Percentiles rank a stretch among this genome's conserved stretches.
These are phyloP conservation scores for Stagonosporopsis cucurbitacearum DNA, from an alignment of 2,329 filamentous ascomycete species.

Conservation along the genomic window DNA sequence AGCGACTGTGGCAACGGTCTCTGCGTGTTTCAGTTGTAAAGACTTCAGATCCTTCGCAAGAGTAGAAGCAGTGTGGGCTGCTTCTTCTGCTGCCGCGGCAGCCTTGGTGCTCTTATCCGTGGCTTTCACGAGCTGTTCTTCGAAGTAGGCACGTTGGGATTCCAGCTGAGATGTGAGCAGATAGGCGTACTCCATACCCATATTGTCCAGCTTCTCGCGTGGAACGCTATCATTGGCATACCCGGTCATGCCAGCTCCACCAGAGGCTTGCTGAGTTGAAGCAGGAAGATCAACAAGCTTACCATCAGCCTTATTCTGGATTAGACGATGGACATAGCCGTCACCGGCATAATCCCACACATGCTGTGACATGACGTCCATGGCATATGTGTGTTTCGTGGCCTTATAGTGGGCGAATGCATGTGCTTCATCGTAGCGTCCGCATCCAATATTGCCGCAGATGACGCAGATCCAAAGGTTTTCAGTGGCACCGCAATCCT, in stretches of 20 bases:
- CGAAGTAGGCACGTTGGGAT: slow-evolving; percentile 90
- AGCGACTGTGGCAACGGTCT: slow-evolving; percentile 64
- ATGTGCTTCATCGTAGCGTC: slow-evolving; percentile 91
- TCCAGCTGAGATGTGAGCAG: slow-evolving; percentile 92
- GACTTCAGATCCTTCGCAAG: slow-evolving; percentile 58
- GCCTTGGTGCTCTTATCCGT: slow-evolving; percentile 87
- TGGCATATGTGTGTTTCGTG: slow-evolving; percentile 86
- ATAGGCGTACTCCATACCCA: slow-evolving; percentile 93
- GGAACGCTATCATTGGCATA: slow-evolving; percentile 71
- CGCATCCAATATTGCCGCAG: slow-evolving; percentile 90
- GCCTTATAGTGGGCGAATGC: slow-evolving; percentile 93
- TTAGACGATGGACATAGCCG: slow-evolving; percentile 93
- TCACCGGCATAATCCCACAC: slow-evolving; percentile 98
- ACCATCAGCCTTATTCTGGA: slow-evolving; percentile 90
- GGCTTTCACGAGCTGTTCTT: slow-evolving; percentile 87
- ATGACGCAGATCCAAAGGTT: slow-evolving; percentile 97
- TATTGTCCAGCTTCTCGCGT: slow-evolving; percentile 74
- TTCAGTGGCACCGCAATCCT: slow-evolving; percentile 76
- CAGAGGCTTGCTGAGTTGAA: slow-evolving; percentile 35
- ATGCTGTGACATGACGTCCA: slow-evolving; percentile 91
- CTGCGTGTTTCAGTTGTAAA: slow-evolving; percentile 62
- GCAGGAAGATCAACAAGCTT: slow-evolving; percentile 90
- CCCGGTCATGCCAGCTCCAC: slow-evolving; percentile 50
- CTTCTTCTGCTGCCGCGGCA: slow-evolving; percentile 68
- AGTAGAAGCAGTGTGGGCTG: slow-evolving; percentile 57